Evolutionary conservation across 108 stramenopile genomes (phyloP).

Genomic region (Nannochloropsis granulata): DNA sequence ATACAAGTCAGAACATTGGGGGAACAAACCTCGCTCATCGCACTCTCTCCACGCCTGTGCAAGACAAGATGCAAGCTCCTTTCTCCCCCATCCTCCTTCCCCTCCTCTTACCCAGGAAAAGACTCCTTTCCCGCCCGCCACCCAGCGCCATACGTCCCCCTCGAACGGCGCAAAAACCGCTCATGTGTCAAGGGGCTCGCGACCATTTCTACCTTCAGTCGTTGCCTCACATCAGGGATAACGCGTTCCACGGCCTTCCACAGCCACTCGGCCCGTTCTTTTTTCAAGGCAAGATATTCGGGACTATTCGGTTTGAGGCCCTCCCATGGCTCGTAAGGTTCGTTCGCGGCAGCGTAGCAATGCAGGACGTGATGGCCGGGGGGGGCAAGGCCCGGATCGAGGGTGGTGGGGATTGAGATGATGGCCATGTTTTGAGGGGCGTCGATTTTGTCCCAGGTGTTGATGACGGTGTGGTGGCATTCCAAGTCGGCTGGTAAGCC

Average conservation of each 20-base stretch:
- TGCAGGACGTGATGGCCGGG: slow-evolving; percentile 70
- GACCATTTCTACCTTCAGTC: slow-evolving; percentile 52
- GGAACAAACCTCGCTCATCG: too few species aligned
- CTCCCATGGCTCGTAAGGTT: slow-evolving; percentile 71
- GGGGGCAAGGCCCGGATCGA: slow-evolving; percentile 65
- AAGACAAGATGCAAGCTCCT: too few species aligned
- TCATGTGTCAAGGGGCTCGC: slow-evolving; percentile 81
- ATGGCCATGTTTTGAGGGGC: slow-evolving; percentile 66
- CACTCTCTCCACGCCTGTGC: too few species aligned
- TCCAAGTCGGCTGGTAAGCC: slow-evolving; percentile 61
- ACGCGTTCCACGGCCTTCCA: slow-evolving; percentile 71
- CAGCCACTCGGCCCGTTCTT: slow-evolving; percentile 54
- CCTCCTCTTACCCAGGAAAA: slow-evolving; percentile 10
- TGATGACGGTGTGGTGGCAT: slow-evolving; percentile 80
- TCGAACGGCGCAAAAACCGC: slow-evolving; percentile 56
- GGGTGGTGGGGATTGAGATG: slow-evolving; percentile 47
- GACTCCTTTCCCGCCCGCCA: slow-evolving; percentile 67
- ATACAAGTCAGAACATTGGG: too few species aligned
- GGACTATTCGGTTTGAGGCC: slow-evolving; percentile 51
- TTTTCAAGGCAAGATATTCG: slow-evolving; percentile 55
- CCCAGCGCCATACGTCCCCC: slow-evolving; percentile 69
- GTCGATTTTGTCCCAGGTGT: slow-evolving; percentile 76
- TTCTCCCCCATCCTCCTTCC: too few species aligned
- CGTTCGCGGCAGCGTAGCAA: slow-evolving; percentile 76
- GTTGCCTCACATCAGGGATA: slow-evolving; percentile 61